phyloP scores from a whole-genome alignment of 2,329 filamentous ascomycete genomes.

The Talaromyces sp. region DNA sequence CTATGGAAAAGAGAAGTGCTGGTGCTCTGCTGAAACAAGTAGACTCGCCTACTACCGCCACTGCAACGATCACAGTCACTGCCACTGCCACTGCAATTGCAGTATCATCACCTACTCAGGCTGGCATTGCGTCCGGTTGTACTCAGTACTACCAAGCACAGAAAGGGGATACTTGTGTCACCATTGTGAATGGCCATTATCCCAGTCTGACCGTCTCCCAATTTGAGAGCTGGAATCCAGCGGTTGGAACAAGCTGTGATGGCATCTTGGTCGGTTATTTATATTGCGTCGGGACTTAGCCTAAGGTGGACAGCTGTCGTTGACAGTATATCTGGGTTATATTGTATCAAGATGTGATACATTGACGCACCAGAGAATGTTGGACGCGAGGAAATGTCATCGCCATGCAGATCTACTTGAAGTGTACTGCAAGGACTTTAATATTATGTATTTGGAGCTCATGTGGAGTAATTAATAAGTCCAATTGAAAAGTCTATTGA shows the following conservation, averaged over 20 bases:
- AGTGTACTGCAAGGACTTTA: not conserved
- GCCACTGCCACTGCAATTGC: not conserved
- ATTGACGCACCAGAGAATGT: not conserved
- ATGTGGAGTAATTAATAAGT: not conserved
- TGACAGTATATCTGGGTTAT: not conserved
- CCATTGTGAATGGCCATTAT: conserved; percentile 15
- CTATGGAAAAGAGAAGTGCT: not conserved
- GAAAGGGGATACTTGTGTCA: conserved; percentile 17
- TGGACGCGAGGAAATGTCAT: not conserved
- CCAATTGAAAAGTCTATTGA: not conserved
- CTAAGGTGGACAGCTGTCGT: not conserved
- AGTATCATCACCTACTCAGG: conserved; percentile 1
- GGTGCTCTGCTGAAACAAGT: not conserved
- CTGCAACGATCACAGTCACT: not conserved
- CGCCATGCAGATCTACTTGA: not conserved
- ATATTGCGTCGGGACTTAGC: conserved; percentile 16
- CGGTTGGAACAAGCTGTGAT: conserved; percentile 15
- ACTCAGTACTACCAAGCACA: conserved; percentile 19
- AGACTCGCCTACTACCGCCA: not conserved
- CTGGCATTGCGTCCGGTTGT: conserved; percentile 18
- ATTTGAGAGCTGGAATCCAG: conserved; percentile 20
- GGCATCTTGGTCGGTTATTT: conserved; percentile 17
- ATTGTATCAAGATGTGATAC: not conserved
- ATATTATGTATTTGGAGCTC: not conserved
- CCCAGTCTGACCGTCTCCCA: conserved; percentile 9